phyloP scores from a whole-genome alignment of 257 asterid species.

The Knoxia roxburghii region DNA sequence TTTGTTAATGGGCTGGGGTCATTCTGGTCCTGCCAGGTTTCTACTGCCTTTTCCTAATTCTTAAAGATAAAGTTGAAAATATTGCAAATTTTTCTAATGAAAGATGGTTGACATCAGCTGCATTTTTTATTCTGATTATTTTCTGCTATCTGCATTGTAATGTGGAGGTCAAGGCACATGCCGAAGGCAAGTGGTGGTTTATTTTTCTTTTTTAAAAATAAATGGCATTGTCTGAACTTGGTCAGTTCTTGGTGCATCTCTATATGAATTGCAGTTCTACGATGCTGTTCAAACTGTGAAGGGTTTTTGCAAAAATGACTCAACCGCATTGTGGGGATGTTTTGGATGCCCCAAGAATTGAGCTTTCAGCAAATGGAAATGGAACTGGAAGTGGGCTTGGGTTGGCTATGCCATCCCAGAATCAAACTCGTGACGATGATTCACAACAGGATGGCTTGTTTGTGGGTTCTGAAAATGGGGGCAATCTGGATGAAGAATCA shows the following conservation, averaged over 20 bases:
- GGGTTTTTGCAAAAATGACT: conserved; percentile 17
- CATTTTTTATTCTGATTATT: no score
- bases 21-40: neutral
- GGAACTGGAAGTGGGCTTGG: no score
- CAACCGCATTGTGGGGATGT: conserved; percentile 18
- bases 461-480: conserved; percentile 9
- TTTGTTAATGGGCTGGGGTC: no score
- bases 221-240: neutral
- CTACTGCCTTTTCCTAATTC: neutral
- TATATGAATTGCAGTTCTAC: neutral
- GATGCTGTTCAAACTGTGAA: neutral
- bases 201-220: neutral
- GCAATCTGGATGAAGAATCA: conserved; percentile 11
- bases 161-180: no score
- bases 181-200: no score
- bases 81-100: neutral
- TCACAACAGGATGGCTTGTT: no score
- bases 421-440: conserved; percentile 14
- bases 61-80: neutral
- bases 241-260: neutral
- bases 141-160: no score
- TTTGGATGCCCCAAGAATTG: conserved; percentile 23
- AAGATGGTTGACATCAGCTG: no score
- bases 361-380: conserved; percentile 20
- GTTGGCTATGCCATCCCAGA: conserved; percentile 19